Evolutionary conservation across 495 filamentous ascomycete genomes (phyloP).

Genomic region (Aspergillus biplanus): DNA sequence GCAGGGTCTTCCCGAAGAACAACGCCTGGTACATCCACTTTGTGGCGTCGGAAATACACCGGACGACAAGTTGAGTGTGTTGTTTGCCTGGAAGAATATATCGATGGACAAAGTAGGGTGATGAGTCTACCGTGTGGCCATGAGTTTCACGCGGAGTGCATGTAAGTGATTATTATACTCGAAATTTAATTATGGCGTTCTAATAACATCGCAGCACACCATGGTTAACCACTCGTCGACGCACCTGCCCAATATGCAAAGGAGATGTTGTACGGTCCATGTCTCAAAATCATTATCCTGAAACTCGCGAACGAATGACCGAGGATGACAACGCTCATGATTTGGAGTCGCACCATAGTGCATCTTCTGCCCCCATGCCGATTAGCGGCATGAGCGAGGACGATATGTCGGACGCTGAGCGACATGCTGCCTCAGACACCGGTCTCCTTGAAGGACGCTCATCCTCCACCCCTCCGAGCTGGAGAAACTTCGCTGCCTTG

Average conservation of each 20-base stretch:
- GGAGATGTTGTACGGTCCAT: slow-evolving; percentile 84
- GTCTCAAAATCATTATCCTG: slow-evolving; percentile 49
- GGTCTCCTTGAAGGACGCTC: slow-evolving; percentile 45
- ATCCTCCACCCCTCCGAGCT: slow-evolving; percentile 42
- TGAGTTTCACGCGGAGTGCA: slow-evolving; percentile 98
- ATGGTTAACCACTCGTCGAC: slow-evolving; percentile 93
- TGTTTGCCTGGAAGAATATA: slow-evolving; percentile 96
- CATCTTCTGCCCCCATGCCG: slow-evolving; percentile 53
- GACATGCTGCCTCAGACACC: slow-evolving; percentile 39
- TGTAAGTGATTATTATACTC: slow-evolving; percentile 65
- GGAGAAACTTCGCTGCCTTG: slow-evolving; percentile 47
- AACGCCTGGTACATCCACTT: slow-evolving; percentile 50
- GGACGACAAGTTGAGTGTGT: slow-evolving; percentile 91
- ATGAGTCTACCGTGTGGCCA: slow-evolving; percentile 99
- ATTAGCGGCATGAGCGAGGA: slow-evolving; percentile 41
- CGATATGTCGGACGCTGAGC: slow-evolving; percentile 42
- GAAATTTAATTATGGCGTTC: not conserved
- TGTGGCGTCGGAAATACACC: slow-evolving; percentile 81
- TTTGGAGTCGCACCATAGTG: slow-evolving; percentile 30
- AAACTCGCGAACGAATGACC: slow-evolving; percentile 48
- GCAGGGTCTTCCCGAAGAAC: slow-evolving; percentile 48
- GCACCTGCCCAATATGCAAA: slow-evolving; percentile 98
- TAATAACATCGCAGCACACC: slow-evolving; percentile 70
- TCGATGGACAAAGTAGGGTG: slow-evolving; percentile 90
- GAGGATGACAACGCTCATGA: slow-evolving; percentile 37